phyloP scores from a whole-genome alignment of 805 yeast genomes.

The Candida loeiensis region DNA sequence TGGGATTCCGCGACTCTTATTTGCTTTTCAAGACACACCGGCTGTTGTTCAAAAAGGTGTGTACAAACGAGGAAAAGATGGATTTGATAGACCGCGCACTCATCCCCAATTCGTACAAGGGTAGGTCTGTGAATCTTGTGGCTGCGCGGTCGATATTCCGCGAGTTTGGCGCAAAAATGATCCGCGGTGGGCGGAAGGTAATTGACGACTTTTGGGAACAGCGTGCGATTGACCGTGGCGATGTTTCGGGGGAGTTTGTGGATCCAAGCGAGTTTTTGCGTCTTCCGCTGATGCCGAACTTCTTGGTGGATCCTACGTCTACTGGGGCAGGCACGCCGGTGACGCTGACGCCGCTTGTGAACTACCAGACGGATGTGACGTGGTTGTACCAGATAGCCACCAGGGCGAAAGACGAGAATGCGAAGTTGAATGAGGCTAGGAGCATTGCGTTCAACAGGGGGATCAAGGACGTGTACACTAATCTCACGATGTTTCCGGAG shows the following conservation, averaged over 20 bases:
- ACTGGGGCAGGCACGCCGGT: conserved; percentile 30
- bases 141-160: conserved; percentile 86
- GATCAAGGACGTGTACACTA: conserved; percentile 77
- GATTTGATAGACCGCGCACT: conserved; percentile 77
- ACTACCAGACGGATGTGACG: conserved; percentile 56
- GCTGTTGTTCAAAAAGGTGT: conserved; percentile 65
- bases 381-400: conserved; percentile 85
- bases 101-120: conserved; percentile 86
- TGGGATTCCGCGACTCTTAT: conserved; percentile 91
- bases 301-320: conserved; percentile 12
- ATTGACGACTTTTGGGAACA: conserved; percentile 87
- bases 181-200: conserved; percentile 75
- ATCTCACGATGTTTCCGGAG: conserved; percentile 69
- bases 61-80: conserved; percentile 74
- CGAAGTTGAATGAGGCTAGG: conserved; percentile 54
- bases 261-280: conserved; percentile 53
- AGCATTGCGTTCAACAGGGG: conserved; percentile 56
- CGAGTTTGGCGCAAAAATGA: conserved; percentile 86
- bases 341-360: conserved; percentile 38
- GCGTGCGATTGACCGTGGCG: conserved; percentile 55
- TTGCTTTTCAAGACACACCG: conserved; percentile 84
- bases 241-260: conserved; percentile 66
- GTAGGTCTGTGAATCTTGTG: conserved; percentile 83
- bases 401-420: conserved; percentile 72
- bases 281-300: conserved; percentile 14